A percentile compares a stretch with the other conserved stretches of the same genome.
These are phyloP conservation scores for Bremia lactucae DNA, from an alignment of 352 stramenopile species.

Conservation along the genomic window DNA sequence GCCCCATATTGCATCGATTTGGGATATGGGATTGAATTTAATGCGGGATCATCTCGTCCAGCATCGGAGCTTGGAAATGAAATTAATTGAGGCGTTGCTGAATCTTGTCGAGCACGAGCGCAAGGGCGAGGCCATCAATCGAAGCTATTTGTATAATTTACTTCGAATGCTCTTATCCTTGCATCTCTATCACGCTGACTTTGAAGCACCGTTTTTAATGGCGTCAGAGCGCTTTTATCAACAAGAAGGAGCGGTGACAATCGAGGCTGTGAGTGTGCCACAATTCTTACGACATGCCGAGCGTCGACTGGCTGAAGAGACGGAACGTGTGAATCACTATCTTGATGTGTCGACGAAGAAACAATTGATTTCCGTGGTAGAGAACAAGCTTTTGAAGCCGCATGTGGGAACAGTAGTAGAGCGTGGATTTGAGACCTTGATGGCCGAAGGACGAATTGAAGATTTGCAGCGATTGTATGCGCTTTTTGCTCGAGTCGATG, in stretches of 20 bases:
- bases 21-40: conserved; percentile 83
- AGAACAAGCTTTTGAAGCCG: conserved; percentile 74
- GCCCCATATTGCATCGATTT: conserved; percentile 79
- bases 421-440: conserved; percentile 78
- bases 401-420: conserved; percentile 79
- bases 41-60: conserved; percentile 50
- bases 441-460: conserved; percentile 69
- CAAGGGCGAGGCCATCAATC: conserved; percentile 79
- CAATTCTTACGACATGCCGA: conserved; percentile 86
- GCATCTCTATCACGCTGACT: conserved; percentile 75
- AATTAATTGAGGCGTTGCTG: conserved; percentile 65
- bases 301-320: conserved; percentile 75
- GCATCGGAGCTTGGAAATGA: conserved; percentile 43
- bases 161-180: conserved; percentile 79
- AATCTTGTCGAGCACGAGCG: conserved; percentile 84
- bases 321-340: conserved; percentile 61
- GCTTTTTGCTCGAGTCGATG: conserved; percentile 67
- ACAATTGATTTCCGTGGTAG: conserved; percentile 58
- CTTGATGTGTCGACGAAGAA: conserved; percentile 68
- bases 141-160: conserved; percentile 69
- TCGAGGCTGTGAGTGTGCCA: conserved; percentile 57
- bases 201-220: conserved; percentile 81
- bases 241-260: conserved; percentile 50
- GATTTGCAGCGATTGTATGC: conserved; percentile 85
- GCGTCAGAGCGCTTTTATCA: conserved; percentile 84